Conservation (phyloP, 179 eudicot genomes). For the Beta corolliflora region DNA sequence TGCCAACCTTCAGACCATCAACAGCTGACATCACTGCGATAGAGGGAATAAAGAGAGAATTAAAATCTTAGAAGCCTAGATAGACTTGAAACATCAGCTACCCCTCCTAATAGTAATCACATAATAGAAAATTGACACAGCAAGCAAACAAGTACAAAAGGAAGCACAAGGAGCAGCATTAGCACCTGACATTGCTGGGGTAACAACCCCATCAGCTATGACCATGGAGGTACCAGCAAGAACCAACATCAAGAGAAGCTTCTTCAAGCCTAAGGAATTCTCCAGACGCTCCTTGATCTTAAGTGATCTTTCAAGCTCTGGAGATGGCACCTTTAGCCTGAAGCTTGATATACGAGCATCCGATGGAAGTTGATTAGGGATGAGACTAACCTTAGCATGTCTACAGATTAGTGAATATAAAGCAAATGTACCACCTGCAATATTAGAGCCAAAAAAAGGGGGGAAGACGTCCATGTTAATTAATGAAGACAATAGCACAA, state of each 20-base stretch:
- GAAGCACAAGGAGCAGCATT: conserved; percentile 13
- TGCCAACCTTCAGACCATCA: conserved; percentile 85
- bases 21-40: conserved; percentile 92
- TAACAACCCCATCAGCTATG: conserved; percentile 92
- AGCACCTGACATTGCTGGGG: conserved; percentile 98
- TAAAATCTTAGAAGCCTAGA: background rate
- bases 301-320: conserved; percentile 96
- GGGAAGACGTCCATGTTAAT: background rate
- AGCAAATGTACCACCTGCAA: conserved; percentile 98
- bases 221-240: conserved; percentile 99
- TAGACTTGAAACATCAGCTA: background rate
- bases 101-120: background rate
- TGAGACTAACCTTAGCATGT: conserved; percentile 96
- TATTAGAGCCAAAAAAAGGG: conserved; percentile 21
- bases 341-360: conserved; percentile 97
- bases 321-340: conserved; percentile 92
- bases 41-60: conserved; percentile 14
- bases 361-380: conserved; percentile 93
- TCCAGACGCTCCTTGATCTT: conserved; percentile 89
- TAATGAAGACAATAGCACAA: conserved; percentile 9
- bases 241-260: conserved; percentile 78
- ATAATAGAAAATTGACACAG: background rate
- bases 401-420: conserved; percentile 90
- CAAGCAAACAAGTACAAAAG: conserved; percentile 5
- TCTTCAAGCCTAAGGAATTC: conserved; percentile 72